Conservation (phyloP, 495 filamentous ascomycete genomes). For the Aspergillus sclerotiicarbonarius region DNA sequence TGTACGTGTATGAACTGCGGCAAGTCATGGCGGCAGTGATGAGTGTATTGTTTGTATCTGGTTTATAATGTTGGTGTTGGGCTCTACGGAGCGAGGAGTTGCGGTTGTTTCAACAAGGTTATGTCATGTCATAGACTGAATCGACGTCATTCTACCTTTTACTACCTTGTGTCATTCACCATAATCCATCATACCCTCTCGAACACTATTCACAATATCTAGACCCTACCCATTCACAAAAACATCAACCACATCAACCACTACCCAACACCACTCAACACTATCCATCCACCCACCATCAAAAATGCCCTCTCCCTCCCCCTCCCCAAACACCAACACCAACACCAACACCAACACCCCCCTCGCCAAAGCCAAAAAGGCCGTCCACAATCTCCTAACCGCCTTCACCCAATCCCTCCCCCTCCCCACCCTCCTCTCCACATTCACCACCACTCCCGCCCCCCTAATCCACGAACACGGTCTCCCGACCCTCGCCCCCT, state of each 20-base stretch:
- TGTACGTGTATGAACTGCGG: constrained; percentile 52
- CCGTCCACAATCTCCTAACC: constrained; percentile 44
- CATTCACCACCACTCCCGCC: constrained; percentile 20
- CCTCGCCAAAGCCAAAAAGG: constrained; percentile 31
- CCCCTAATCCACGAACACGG: constrained; percentile 56
- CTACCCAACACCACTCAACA: no score
- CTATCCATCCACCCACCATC: constrained; percentile 4
- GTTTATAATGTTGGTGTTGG: not conserved
- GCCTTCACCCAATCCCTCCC: constrained; percentile 28
- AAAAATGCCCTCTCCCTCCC: not conserved
- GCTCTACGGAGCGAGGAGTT: not conserved
- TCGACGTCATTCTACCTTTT: constrained; percentile 6
- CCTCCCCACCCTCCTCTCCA: constrained; percentile 24
- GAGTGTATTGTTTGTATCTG: not conserved
- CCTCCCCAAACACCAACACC: not conserved
- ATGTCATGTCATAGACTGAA: constrained; percentile 5
- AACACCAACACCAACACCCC: constrained; percentile 33
- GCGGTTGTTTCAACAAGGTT: constrained; percentile 1
- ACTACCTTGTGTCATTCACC: no score
- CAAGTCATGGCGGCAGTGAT: constrained; percentile 49
- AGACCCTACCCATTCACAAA: not conserved
- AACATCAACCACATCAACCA: not conserved
- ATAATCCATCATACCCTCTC: constrained; percentile 1
- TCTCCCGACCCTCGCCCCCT: constrained; percentile 58
- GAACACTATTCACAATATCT: not conserved